A percentile compares a stretch with the other conserved stretches of the same genome.
Evolutionary conservation across 108 stramenopile species (phyloP).

Genomic region (Nannochloropsis granulata): DNA sequence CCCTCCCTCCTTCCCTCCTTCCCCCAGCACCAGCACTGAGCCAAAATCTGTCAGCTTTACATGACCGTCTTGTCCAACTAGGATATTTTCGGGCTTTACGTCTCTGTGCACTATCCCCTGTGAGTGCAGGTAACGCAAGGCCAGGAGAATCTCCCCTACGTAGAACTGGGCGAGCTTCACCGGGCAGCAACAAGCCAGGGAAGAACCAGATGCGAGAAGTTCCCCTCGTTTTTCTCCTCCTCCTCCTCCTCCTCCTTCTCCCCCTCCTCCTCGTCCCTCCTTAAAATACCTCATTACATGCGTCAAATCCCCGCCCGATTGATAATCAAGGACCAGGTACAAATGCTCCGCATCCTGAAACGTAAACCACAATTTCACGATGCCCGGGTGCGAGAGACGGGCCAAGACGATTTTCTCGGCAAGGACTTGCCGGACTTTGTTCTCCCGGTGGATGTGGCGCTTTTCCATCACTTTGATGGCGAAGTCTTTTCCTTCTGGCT

Average conservation of each 20-base stretch:
- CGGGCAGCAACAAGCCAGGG: constrained; percentile 10
- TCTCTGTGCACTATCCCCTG: neutral
- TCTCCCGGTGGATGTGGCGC: neutral
- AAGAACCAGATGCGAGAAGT: constrained; percentile 10
- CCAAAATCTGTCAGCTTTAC: constrained; percentile 37
- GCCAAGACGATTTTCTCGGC: neutral
- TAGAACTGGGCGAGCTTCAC: neutral
- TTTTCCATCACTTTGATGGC: constrained; percentile 16
- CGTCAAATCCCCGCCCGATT: constrained; percentile 9
- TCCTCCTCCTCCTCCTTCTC: neutral
- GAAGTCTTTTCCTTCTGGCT: neutral
- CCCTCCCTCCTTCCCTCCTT: neutral
- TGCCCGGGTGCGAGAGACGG: constrained; percentile 17
- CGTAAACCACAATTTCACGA: constrained; percentile 25
- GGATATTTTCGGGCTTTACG: constrained; percentile 32
- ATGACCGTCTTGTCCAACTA: constrained; percentile 19
- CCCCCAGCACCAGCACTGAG: neutral
- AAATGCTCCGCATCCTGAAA: constrained; percentile 27
- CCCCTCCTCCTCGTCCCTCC: too few species aligned
- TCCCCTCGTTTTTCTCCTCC: neutral
- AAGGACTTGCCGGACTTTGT: neutral
- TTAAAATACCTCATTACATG: too few species aligned
- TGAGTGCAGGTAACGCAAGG: neutral
- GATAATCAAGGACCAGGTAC: constrained; percentile 27
- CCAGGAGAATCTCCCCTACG: neutral